Percentiles rank a stretch among this genome's conserved stretches.
phyloP scores from a whole-genome alignment of 1,284 basidiomycete species.

The Somion occarium region DNA sequence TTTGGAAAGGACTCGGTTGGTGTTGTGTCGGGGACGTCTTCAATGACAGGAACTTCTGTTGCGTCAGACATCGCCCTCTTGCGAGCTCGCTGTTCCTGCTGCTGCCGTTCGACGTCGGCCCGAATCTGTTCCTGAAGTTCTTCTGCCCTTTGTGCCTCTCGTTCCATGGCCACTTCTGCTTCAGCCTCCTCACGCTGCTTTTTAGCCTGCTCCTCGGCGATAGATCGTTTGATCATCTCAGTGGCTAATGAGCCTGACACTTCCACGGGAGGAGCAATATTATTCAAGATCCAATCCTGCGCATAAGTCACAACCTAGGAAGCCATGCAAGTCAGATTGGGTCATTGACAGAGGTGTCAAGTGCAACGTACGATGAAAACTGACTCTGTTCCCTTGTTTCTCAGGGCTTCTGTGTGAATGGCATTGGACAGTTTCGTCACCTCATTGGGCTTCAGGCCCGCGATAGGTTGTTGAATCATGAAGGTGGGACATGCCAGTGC shows the following conservation, averaged over 20 bases:
- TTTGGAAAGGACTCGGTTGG: slow-evolving; percentile 56
- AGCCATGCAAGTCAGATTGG: neutral
- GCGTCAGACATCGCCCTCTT: slow-evolving; percentile 62
- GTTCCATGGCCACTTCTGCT: slow-evolving; percentile 41
- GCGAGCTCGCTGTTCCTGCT: slow-evolving; percentile 42
- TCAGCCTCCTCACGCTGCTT: slow-evolving; percentile 48
- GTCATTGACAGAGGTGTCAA: neutral
- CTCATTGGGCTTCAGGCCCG: slow-evolving; percentile 50
- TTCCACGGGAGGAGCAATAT: slow-evolving; percentile 55
- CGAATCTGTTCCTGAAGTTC: slow-evolving; percentile 61
- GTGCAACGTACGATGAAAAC: slow-evolving; percentile 56
- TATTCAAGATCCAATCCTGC: slow-evolving; percentile 64
- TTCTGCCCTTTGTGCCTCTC: slow-evolving; percentile 42
- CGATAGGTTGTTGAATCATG: slow-evolving; percentile 58
- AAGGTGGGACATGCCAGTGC: slow-evolving; percentile 61
- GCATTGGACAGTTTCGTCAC: slow-evolving; percentile 48
- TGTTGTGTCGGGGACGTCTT: slow-evolving; percentile 37
- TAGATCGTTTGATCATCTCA: slow-evolving; percentile 67
- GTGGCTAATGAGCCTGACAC: slow-evolving; percentile 63
- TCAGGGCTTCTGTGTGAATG: slow-evolving; percentile 59
- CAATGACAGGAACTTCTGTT: slow-evolving; percentile 48
- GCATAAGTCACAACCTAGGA: slow-evolving; percentile 57
- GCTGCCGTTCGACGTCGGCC: slow-evolving; percentile 52
- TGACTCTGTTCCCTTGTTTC: slow-evolving; percentile 60
- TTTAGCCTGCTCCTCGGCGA: slow-evolving; percentile 50